Evolutionary conservation across 169 alveolate species (phyloP).

Genomic region (Blepharisma undulans): DNA sequence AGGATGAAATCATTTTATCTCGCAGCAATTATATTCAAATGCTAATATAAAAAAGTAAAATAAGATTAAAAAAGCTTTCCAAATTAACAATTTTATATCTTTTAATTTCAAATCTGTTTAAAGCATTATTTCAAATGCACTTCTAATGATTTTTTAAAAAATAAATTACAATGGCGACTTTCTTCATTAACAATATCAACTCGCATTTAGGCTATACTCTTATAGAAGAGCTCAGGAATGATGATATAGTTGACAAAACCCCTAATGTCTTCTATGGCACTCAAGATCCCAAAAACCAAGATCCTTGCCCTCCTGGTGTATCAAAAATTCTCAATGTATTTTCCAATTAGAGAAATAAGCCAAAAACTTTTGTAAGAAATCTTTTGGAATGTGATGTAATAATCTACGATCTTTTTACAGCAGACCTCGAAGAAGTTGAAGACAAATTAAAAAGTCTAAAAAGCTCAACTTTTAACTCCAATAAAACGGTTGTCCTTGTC

Average conservation of each 20-base stretch:
- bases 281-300: not conserved
- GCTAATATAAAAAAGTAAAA: not conserved
- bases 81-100: no score
- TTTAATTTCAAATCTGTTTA: no score
- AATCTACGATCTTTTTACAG: constrained; percentile 76
- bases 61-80: no score
- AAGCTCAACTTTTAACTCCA: constrained; percentile 62
- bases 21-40: not conserved
- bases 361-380: not conserved
- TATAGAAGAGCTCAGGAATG: constrained; percentile 17
- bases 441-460: constrained; percentile 54
- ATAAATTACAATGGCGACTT: not conserved
- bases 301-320: not conserved
- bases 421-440: constrained; percentile 81
- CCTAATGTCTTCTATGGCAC: not conserved
- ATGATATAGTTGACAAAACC: not conserved
- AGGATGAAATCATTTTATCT: not conserved
- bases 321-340: not conserved
- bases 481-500: constrained; percentile 21
- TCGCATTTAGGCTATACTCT: not conserved
- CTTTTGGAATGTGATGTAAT: constrained; percentile 37
- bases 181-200: constrained; percentile 30
- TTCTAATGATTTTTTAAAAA: no score
- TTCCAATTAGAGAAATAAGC: not conserved
- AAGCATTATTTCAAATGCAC: no score